phyloP scores from a whole-genome alignment of 352 stramenopile species.

The Thraustotheca clavata region DNA sequence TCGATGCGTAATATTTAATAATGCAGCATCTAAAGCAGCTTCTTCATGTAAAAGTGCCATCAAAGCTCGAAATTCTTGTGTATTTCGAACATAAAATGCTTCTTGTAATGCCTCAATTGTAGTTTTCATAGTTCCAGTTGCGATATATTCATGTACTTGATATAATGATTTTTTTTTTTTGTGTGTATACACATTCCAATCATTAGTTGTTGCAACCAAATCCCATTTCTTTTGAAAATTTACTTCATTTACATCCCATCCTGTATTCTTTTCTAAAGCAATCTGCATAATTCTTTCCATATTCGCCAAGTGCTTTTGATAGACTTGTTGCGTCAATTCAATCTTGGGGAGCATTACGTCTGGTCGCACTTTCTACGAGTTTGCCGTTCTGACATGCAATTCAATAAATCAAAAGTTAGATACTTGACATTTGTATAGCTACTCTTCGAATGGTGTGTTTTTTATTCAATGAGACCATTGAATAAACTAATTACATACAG shows the following conservation, averaged over 20 bases:
- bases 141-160: constrained; percentile 15
- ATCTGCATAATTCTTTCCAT: constrained; percentile 13
- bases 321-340: constrained; percentile 19
- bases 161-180: background rate
- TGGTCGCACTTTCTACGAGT: too few relatives aligned
- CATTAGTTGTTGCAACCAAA: background rate
- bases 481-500: too few relatives aligned
- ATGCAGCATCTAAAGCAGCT: constrained; percentile 1
- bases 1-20: constrained; percentile 18
- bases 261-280: background rate
- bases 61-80: constrained; percentile 12
- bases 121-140: constrained; percentile 5
- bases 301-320: constrained; percentile 19
- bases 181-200: constrained; percentile 12
- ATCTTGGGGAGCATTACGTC: too few relatives aligned
- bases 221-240: constrained; percentile 4
- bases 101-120: constrained; percentile 11
- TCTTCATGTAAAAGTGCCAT: constrained; percentile 15
- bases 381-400: too few relatives aligned
- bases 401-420: too few relatives aligned
- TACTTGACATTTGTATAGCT: too few relatives aligned
- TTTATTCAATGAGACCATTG: too few relatives aligned
- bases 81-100: constrained; percentile 20
- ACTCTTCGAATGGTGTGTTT: too few relatives aligned
- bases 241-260: constrained; percentile 4